phyloP scores from a whole-genome alignment of 768 basidiomycete species.

The Cystobasidium onofrii region DNA sequence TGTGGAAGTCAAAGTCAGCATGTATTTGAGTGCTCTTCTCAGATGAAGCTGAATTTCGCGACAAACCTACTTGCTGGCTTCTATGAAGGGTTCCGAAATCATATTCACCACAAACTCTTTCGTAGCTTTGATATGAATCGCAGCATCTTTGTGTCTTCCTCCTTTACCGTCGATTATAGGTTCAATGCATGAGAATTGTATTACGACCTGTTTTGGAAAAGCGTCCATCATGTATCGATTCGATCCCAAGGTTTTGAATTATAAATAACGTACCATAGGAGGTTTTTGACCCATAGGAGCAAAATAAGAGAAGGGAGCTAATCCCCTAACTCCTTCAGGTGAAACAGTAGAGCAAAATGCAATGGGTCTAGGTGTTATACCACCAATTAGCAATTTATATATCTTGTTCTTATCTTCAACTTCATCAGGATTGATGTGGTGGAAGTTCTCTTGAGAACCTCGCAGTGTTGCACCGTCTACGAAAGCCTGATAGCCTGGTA shows the following conservation, averaged over 20 bases:
- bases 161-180: constrained; percentile 11
- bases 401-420: constrained; percentile 30
- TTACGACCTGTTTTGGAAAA: constrained; percentile 37
- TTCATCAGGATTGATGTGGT: constrained; percentile 1
- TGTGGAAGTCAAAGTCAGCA: neutral
- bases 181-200: neutral
- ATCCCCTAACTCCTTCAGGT: constrained; percentile 42
- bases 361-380: constrained; percentile 60
- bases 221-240: constrained; percentile 44
- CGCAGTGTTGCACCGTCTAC: too few relatives aligned
- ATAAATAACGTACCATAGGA: constrained; percentile 43
- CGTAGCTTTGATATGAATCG: constrained; percentile 58
- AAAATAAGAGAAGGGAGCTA: neutral
- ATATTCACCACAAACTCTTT: constrained; percentile 66
- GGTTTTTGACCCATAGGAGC: neutral
- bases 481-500: constrained; percentile 21
- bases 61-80: constrained; percentile 45
- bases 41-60: too few relatives aligned
- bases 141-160: constrained; percentile 50
- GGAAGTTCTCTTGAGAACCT: neutral
- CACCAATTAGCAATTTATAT: constrained; percentile 55
- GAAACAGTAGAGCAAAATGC: constrained; percentile 60
- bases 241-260: too few relatives aligned
- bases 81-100: constrained; percentile 57
- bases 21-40: too few relatives aligned